Evolutionary conservation across 2,329 filamentous ascomycete genomes (phyloP).

Genomic region (Aureobasidium sp.): DNA sequence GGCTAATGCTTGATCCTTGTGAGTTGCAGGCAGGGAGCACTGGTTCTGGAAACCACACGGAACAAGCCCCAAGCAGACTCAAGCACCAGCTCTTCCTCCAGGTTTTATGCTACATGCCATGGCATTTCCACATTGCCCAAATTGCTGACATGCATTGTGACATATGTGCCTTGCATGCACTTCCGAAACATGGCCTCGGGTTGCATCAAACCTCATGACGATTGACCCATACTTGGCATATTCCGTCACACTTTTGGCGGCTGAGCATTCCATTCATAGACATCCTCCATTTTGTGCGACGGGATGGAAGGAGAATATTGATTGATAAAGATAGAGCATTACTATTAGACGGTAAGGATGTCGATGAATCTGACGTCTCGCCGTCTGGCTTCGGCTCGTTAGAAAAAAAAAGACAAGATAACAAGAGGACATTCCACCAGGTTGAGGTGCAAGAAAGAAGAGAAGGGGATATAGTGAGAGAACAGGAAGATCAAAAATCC

Average conservation of each 20-base stretch:
- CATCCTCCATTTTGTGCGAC: background rate
- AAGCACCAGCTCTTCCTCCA: background rate
- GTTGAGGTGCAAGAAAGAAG: background rate
- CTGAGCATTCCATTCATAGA: background rate
- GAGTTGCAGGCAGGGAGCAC: background rate
- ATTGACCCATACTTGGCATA: background rate
- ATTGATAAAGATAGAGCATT: slow-evolving; percentile 2
- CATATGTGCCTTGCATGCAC: background rate
- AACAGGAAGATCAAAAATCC: background rate
- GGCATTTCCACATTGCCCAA: background rate
- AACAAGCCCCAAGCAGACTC: background rate
- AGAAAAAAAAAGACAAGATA: background rate
- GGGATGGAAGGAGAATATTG: background rate
- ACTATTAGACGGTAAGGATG: slow-evolving; percentile 14
- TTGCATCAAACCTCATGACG: background rate
- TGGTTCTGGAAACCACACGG: background rate
- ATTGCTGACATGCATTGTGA: slow-evolving; percentile 1
- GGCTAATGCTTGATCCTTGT: background rate
- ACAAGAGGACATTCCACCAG: background rate
- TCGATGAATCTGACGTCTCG: slow-evolving; percentile 3
- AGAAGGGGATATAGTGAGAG: slow-evolving; percentile 4
- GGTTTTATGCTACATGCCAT: background rate
- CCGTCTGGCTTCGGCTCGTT: slow-evolving; percentile 12
- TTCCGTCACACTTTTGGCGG: background rate
- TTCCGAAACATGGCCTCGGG: background rate